Conservation (phyloP, 2,329 filamentous ascomycete genomes). For the Colletotrichum plurivorum region DNA sequence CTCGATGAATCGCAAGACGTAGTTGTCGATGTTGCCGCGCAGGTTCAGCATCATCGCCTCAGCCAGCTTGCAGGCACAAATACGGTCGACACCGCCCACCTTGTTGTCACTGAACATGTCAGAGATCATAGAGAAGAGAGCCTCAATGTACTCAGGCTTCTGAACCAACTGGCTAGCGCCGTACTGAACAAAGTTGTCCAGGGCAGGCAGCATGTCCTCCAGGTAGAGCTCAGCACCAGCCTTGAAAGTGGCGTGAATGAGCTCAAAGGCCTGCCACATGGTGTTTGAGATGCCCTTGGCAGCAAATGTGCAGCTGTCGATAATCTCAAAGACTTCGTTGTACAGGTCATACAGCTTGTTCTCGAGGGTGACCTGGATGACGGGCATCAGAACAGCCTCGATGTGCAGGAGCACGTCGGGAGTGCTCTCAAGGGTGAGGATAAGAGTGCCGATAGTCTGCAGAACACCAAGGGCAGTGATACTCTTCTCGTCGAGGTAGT, state of each 20-base stretch:
- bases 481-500: constrained; percentile 97
- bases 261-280: constrained; percentile 99
- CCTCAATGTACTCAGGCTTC: constrained; percentile 88
- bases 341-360: constrained; percentile 99
- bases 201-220: constrained; percentile 97
- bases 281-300: constrained; percentile 95
- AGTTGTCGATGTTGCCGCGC: constrained; percentile 88
- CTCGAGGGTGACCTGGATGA: constrained; percentile 94
- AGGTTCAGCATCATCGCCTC: constrained; percentile 98
- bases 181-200: constrained; percentile 98
- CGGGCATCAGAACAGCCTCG: constrained; percentile 96
- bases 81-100: constrained; percentile 92
- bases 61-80: constrained; percentile 97
- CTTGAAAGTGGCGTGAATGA: constrained; percentile 98
- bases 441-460: constrained; percentile 97
- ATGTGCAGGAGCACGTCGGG: constrained; percentile 95
- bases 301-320: constrained; percentile 98
- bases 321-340: constrained; percentile 99
- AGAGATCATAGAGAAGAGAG: constrained; percentile 92
- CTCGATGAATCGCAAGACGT: constrained; percentile 88
- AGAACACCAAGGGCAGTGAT: constrained; percentile 96
- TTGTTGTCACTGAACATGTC: constrained; percentile 96
- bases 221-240: constrained; percentile 96
- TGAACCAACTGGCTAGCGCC: constrained; percentile 84
- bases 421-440: constrained; percentile 96